A percentile compares a stretch with the other conserved stretches of the same genome.
Conservation (phyloP, 163 green algal genomes). For the Chlorella variabilis region DNA sequence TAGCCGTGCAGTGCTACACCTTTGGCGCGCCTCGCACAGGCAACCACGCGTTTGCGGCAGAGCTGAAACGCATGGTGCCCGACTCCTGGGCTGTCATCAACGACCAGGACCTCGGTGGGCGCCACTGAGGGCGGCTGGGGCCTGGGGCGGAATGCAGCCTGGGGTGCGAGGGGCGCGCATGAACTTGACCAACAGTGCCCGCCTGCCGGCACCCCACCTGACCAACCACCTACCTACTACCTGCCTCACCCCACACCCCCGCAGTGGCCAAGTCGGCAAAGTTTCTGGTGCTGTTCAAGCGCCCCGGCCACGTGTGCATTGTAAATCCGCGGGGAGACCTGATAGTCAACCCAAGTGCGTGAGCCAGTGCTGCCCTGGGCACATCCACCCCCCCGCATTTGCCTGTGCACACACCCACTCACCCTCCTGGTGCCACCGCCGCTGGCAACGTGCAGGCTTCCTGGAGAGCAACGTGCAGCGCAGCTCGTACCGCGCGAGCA, state of each 20-base stretch:
- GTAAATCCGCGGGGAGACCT: slow-evolving; percentile 47
- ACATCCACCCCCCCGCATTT: background rate
- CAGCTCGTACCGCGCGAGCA: background rate
- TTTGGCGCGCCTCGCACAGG: slow-evolving; percentile 64
- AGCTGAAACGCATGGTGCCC: background rate
- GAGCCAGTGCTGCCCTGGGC: too few relatives aligned
- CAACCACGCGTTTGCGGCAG: slow-evolving; percentile 56
- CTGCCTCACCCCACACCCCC: background rate
- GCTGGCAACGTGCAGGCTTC: background rate
- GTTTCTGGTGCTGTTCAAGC: slow-evolving; percentile 53
- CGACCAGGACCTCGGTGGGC: slow-evolving; percentile 15
- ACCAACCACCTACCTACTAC: background rate
- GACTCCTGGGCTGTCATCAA: slow-evolving; percentile 52
- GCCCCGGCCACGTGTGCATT: slow-evolving; percentile 36
- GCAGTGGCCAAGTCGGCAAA: slow-evolving; percentile 38
- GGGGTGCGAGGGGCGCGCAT: too few relatives aligned
- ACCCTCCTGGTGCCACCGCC: too few relatives aligned
- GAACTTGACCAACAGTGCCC: too few relatives aligned
- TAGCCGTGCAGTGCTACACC: slow-evolving; percentile 22
- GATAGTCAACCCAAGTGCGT: slow-evolving; percentile 30
- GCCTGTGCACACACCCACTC: background rate
- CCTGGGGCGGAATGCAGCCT: too few relatives aligned
- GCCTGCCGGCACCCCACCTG: too few relatives aligned
- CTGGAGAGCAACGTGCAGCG: slow-evolving; percentile 27
- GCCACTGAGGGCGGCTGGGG: too few relatives aligned